Evolutionary conservation across 1,284 basidiomycete genomes (phyloP), one percentile per base, ranked within the genome.

Genomic region (Ustilago curta): DNA sequence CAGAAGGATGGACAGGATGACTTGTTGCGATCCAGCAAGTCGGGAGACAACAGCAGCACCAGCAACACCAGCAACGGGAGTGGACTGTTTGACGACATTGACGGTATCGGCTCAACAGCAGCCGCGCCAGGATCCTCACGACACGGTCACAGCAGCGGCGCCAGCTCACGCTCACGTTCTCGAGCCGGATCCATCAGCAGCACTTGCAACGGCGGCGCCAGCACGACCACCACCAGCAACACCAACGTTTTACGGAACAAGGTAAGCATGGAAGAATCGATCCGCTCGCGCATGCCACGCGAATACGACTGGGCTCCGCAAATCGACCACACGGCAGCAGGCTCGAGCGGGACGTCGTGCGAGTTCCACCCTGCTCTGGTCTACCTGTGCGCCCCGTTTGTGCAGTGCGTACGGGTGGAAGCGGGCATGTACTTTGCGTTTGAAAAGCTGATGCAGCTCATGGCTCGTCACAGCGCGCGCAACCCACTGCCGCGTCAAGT

Each of bases 381-480:
- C 11, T 80, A 81, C 55, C 78, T 84, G 2, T 84, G 83, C 42
- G 80, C 81, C 9, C 82, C 83, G 14, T 85, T 85, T 45, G 83
- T 84, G 4, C 78, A 83, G 53, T 85, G 82, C 45, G 74, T 85
- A 0, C 73, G 80, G 3, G 83, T 81, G 1, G 84, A 85, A 54
- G 82, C 84, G 14, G 84, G 84, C 23, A 83, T 85, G 77, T 85
- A 80, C 72, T 85, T 85, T 65, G 82, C 82, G 7, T 85, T 85
- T 60, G 83, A 84, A 43, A 70, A 64, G 31, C 74, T 85, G 2
- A 84, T 85, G 84, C 61, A 35, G 23, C 74, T 83, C 47, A 77
- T 80, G 50, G 76, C 79, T 39, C 59, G 65, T 8, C 78, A 82
- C 61, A 68, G 79, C 45, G 55, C 55, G 3, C 42, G 49, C 25